Base-by-base conservation (phyloP, 257 asterid species). In the Hygrophila difformis region DNA sequence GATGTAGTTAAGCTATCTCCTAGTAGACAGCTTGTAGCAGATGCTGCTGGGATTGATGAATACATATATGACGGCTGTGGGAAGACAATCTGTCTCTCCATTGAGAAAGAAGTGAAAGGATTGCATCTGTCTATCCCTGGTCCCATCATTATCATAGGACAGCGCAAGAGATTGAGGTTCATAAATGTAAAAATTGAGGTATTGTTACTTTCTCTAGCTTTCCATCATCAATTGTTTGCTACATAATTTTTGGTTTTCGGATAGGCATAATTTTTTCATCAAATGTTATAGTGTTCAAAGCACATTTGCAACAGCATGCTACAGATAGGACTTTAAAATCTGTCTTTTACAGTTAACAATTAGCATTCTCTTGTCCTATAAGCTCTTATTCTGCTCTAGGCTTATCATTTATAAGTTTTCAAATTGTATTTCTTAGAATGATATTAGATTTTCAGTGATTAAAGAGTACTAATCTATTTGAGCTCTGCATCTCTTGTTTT, bases 21-120 rank as follows among this genome's bases (percentile, higher is more conserved):
- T 53, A 65, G 63, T 62, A 66, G 76, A 48, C 93, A 80, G 67
- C 77, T 91, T 51, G 73, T 91, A 45, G 98, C 80, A 13, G 98
- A 91, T 65, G 70, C 92, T 49, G 73, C 65, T 21, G 94, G 93
- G 50, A 45, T 91, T 65, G 84, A 80, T 67, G 95, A 91, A 47
- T 91, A 82, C 61, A 62, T 66, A 38, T 86, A 91, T 65, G 96
- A 91, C 49, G 98, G 98, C 34, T 79, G 98, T 72, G 98, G 96
- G 60, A 82, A 78, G 67, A 86, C 76, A 37, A 78, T 91, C 53
- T 42, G 65, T 70, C 88, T 91, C 52, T 57, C 65, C 21, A 70
- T 71, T 63, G 85, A 73, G 47, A 60, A 63, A 39, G 93, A 73
- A 47, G 68, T 40, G 36, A 82, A 75, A 59, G 88, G 72, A 61